Evolutionary conservation across 352 stramenopile genomes (phyloP).

Genomic region (Pilasporangium apinafurcum): DNA sequence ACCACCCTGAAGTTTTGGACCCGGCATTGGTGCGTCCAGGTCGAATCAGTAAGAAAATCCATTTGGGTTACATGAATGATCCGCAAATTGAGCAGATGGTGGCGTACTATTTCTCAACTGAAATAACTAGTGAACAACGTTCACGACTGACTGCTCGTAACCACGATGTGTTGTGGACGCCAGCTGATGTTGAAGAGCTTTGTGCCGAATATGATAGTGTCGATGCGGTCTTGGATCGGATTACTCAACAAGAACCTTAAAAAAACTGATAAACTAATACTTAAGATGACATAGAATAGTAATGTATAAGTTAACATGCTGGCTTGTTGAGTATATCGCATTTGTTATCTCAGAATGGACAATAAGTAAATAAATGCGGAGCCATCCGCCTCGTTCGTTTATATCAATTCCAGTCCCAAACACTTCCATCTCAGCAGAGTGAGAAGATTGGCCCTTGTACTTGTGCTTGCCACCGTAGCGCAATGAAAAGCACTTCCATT

Average conservation of each 20-base stretch:
- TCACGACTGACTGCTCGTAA: background rate
- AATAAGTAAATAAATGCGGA: too few species aligned
- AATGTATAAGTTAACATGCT: too few species aligned
- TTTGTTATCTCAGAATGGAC: too few species aligned
- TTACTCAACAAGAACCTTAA: too few species aligned
- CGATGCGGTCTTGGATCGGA: slow-evolving; percentile 2
- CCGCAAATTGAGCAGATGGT: slow-evolving; percentile 39
- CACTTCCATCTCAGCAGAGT: too few species aligned
- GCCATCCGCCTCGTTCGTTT: too few species aligned
- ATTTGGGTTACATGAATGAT: slow-evolving; percentile 51
- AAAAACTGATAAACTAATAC: too few species aligned
- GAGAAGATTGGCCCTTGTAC: slow-evolving; percentile 36
- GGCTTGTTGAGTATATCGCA: too few species aligned
- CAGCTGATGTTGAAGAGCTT: slow-evolving; percentile 3
- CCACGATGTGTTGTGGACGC: background rate
- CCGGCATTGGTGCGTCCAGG: slow-evolving; percentile 79
- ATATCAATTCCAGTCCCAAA: too few species aligned
- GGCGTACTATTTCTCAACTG: slow-evolving; percentile 42
- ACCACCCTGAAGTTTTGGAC: slow-evolving; percentile 87
- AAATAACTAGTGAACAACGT: slow-evolving; percentile 15
- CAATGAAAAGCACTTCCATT: slow-evolving; percentile 55
- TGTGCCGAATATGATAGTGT: slow-evolving; percentile 6
- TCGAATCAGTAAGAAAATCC: slow-evolving; percentile 79
- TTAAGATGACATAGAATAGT: too few species aligned
- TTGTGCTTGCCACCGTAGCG: slow-evolving; percentile 46